Conservation (phyloP, 2,329 filamentous ascomycete genomes). For the Intubia oerlemansii region DNA sequence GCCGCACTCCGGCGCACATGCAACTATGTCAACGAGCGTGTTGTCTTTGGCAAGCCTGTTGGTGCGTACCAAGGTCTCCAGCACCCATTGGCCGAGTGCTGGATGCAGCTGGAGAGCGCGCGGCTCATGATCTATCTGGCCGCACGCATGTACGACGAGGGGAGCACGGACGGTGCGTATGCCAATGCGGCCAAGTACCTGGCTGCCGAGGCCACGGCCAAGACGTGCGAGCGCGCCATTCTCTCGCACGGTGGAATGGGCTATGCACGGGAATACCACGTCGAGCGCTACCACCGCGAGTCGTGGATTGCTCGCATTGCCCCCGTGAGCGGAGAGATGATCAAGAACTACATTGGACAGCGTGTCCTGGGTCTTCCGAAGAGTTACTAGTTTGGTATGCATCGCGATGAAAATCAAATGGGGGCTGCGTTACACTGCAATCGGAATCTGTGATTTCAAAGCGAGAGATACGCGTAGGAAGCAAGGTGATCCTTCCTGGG, state of each 20-base stretch:
- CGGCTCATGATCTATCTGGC: constrained; percentile 46
- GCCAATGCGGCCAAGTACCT: constrained; percentile 53
- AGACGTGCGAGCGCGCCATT: constrained; percentile 38
- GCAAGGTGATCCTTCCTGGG: too few species aligned
- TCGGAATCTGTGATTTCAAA: too few species aligned
- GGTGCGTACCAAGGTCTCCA: constrained; percentile 45
- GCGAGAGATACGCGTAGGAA: too few species aligned
- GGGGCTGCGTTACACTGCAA: too few species aligned
- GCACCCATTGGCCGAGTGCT: constrained; percentile 43
- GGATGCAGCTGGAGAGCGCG: constrained; percentile 42
- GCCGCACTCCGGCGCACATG: constrained; percentile 41
- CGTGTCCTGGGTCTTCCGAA: constrained; percentile 44
- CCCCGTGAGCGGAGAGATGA: constrained; percentile 50
- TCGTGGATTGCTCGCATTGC: constrained; percentile 42
- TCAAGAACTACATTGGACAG: constrained; percentile 51
- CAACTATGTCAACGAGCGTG: constrained; percentile 42
- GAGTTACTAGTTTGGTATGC: constrained; percentile 36
- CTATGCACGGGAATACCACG: constrained; percentile 42
- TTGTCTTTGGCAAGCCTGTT: constrained; percentile 43
- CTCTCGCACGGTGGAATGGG: constrained; percentile 42
- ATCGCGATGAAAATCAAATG: not conserved
- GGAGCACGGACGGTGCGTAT: constrained; percentile 37
- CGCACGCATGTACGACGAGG: constrained; percentile 34
- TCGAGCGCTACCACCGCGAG: constrained; percentile 44
- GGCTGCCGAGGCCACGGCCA: constrained; percentile 41